These are phyloP conservation scores for Calonectria multiphialidica DNA, from an alignment of 2,329 filamentous ascomycete genomes.

Conservation along the genomic window DNA sequence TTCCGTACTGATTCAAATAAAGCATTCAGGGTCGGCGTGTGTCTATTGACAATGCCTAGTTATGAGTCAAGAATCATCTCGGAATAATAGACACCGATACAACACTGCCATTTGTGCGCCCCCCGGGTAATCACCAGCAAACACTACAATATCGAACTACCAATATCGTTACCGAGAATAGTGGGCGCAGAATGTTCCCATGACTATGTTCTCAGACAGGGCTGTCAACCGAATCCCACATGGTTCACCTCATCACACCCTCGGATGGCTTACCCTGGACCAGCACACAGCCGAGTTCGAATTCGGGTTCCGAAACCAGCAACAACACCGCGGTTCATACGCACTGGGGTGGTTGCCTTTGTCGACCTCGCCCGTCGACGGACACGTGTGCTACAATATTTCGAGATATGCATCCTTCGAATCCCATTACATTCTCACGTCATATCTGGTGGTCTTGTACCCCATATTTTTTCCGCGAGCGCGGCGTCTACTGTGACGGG, in stretches of 20 bases:
- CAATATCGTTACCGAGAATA: neutral
- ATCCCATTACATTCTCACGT: constrained; percentile 3
- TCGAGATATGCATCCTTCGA: constrained; percentile 2
- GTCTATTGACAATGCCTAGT: too few relatives aligned
- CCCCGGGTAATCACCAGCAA: neutral
- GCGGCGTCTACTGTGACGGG: constrained; percentile 4
- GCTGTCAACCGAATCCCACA: neutral
- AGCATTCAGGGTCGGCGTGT: neutral
- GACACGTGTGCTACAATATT: neutral
- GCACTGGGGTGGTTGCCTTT: neutral
- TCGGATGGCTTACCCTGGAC: constrained; percentile 17
- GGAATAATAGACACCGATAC: neutral
- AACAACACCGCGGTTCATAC: constrained; percentile 5
- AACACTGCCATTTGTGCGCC: neutral
- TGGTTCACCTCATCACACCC: neutral
- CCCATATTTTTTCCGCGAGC: neutral
- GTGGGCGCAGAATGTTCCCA: neutral
- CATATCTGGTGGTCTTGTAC: constrained; percentile 4
- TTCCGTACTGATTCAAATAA: too few relatives aligned
- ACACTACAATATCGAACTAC: neutral
- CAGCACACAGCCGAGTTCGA: constrained; percentile 6
- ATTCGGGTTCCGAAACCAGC: constrained; percentile 14
- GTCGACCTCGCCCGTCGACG: neutral
- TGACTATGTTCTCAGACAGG: neutral
- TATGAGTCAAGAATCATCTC: neutral